Percentiles rank a stretch among this genome's conserved stretches.
Conservation (phyloP, 495 filamentous ascomycete genomes). For the Trichoderma erinaceum region DNA sequence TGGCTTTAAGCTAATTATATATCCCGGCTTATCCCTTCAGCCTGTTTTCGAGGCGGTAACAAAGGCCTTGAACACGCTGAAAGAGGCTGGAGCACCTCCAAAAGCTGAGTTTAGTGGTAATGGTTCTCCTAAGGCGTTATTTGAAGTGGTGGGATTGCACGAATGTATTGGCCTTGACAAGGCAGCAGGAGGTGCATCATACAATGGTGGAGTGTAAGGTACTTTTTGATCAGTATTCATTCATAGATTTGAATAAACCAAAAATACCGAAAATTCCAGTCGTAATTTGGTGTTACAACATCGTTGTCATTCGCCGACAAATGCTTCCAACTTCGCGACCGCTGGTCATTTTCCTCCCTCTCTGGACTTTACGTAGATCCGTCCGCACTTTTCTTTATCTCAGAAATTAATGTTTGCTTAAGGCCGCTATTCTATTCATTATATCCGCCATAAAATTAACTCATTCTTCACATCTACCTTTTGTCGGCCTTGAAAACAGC, state of each 20-base stretch:
- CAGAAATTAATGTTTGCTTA: no score
- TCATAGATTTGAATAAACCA: neutral
- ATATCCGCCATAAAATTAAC: no score
- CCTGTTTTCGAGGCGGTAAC: constrained; percentile 42
- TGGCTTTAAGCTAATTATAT: constrained; percentile 28
- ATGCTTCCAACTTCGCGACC: no score
- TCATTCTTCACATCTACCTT: no score
- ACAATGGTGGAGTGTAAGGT: constrained; percentile 9
- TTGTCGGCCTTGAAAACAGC: no score
- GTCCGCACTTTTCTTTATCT: no score
- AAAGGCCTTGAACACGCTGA: constrained; percentile 32
- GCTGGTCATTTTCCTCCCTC: no score
- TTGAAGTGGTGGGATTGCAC: constrained; percentile 51
- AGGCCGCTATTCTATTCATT: no score
- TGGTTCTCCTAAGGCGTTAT: constrained; percentile 37
- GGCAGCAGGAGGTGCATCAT: constrained; percentile 39
- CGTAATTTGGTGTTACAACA: no score
- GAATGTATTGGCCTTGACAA: constrained; percentile 50
- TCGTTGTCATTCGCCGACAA: no score
- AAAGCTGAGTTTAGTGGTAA: constrained; percentile 30
- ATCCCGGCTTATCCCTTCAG: constrained; percentile 26
- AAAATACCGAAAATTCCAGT: neutral
- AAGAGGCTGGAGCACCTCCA: constrained; percentile 36
- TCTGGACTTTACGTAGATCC: no score
- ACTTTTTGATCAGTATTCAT: neutral